phyloP scores from a whole-genome alignment of 345 rosid species.

The Brassica juncea region DNA sequence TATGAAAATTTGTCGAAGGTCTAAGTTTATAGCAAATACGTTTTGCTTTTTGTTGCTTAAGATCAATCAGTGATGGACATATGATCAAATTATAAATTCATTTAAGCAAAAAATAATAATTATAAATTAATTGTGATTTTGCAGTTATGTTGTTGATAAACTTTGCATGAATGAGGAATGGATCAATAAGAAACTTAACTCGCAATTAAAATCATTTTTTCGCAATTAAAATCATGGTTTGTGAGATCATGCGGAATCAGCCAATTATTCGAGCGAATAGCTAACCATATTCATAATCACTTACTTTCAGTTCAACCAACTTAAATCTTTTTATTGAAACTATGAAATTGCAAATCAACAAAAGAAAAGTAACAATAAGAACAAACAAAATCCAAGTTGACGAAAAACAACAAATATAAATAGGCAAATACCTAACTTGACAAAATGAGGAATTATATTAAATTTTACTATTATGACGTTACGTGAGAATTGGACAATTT shows the following conservation, averaged over 20 bases:
- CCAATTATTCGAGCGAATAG: neutral
- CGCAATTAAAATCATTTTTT: neutral
- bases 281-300: neutral
- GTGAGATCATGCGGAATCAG: neutral
- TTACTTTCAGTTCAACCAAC: neutral
- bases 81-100: neutral
- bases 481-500: slow-evolving; percentile 32
- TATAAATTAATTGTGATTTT: neutral
- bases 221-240: too few species aligned
- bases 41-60: neutral
- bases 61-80: neutral
- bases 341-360: neutral
- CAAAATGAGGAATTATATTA: slow-evolving; percentile 7
- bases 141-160: neutral
- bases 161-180: neutral
- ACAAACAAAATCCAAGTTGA: neutral
- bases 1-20: neutral
- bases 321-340: neutral
- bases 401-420: neutral
- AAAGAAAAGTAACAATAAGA: neutral
- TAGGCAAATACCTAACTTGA: slow-evolving; percentile 8
- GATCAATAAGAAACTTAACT: neutral
- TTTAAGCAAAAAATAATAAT: too few species aligned
- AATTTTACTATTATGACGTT: neutral
- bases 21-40: neutral